Evolutionary conservation across 106 monocot genomes (phyloP).

Genomic region (Phalaenopsis equestris): DNA sequence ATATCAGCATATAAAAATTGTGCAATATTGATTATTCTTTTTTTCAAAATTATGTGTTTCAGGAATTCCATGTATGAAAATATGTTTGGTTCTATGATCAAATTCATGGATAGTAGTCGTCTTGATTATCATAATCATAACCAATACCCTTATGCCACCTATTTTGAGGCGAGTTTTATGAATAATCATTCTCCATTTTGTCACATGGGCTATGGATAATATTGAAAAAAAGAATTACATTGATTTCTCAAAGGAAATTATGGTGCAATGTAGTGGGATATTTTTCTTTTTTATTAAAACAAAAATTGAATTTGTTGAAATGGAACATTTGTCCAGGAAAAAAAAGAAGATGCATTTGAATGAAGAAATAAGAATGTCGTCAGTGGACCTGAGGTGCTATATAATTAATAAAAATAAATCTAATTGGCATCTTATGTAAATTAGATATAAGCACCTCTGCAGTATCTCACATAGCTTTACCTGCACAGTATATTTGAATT

Average conservation of each 20-base stretch:
- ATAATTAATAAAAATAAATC: background rate
- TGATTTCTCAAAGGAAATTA: background rate
- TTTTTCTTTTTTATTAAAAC: background rate
- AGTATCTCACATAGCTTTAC: background rate
- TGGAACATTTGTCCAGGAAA: background rate
- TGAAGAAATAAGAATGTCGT: background rate
- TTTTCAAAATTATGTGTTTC: background rate
- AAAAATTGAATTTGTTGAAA: background rate
- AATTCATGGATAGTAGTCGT: background rate
- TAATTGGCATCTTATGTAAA: constrained; percentile 3
- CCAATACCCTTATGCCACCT: background rate
- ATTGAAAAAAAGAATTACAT: background rate
- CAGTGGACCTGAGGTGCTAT: background rate
- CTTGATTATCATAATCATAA: background rate
- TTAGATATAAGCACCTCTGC: background rate
- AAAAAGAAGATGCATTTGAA: background rate
- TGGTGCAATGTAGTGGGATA: background rate
- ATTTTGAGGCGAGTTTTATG: background rate
- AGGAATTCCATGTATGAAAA: background rate
- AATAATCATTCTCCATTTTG: background rate
- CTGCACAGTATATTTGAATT: background rate
- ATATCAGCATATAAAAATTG: background rate
- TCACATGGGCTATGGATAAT: background rate
- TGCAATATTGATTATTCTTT: too few relatives aligned
- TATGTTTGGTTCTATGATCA: background rate